Evolutionary conservation across 371 early-diverging fungal genomes (phyloP).

Genomic region (Mucor indicus): DNA sequence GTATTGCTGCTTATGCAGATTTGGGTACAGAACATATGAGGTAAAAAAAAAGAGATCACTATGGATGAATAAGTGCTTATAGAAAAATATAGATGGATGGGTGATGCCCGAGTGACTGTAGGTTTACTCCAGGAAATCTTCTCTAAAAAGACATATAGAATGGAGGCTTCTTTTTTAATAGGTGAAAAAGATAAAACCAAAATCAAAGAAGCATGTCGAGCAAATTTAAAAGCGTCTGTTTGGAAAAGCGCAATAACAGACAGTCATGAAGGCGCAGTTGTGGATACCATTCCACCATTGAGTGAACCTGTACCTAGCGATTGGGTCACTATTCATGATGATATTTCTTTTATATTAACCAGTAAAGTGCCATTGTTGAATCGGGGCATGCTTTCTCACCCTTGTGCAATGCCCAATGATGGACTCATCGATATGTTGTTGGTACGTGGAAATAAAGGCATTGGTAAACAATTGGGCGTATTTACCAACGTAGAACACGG

Average conservation of each 20-base stretch:
- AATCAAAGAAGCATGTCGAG: constrained; percentile 24
- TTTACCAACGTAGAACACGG: constrained; percentile 53
- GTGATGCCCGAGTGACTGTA: constrained; percentile 46
- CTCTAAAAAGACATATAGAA: constrained; percentile 32
- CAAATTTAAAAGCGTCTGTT: neutral
- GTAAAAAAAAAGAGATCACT: no score
- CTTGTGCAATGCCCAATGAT: constrained; percentile 56
- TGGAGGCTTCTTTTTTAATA: constrained; percentile 46
- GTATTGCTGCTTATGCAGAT: constrained; percentile 57
- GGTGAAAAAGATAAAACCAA: constrained; percentile 40
- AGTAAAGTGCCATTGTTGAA: constrained; percentile 58
- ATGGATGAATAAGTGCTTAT: neutral
- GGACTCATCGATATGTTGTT: constrained; percentile 55
- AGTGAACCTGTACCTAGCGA: constrained; percentile 39
- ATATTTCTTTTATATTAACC: constrained; percentile 43
- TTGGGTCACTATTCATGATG: constrained; percentile 48
- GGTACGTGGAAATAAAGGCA: constrained; percentile 28
- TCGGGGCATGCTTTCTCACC: constrained; percentile 49
- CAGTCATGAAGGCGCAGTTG: neutral
- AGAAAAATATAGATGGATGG: neutral
- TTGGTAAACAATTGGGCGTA: constrained; percentile 26
- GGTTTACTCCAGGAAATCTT: constrained; percentile 50
- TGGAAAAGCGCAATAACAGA: no score
- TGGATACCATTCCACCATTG: constrained; percentile 30
- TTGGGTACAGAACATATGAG: constrained; percentile 57